phyloP scores from a whole-genome alignment of 352 stramenopile genomes.

The Peronosclerospora sorghi region DNA sequence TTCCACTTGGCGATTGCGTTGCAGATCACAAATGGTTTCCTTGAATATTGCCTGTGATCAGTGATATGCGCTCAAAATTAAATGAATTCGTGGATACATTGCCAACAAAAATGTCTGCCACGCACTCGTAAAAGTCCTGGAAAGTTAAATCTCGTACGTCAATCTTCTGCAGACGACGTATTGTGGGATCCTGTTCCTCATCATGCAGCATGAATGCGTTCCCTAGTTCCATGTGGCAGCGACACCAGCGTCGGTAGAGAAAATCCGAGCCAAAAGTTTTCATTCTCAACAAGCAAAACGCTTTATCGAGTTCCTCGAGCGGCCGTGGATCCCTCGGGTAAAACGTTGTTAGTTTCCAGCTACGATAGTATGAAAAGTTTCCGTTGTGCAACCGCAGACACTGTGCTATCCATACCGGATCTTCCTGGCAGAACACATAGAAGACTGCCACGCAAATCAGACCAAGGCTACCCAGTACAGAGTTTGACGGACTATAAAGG shows the following conservation, averaged over 20 bases:
- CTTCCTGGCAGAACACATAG: slow-evolving; percentile 70
- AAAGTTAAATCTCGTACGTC: slow-evolving; percentile 50
- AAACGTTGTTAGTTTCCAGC: slow-evolving; percentile 75
- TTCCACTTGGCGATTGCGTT: slow-evolving; percentile 62
- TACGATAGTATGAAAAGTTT: slow-evolving; percentile 50
- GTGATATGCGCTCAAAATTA: no score
- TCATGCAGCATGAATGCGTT: slow-evolving; percentile 34
- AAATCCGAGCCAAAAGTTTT: slow-evolving; percentile 64
- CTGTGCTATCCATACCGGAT: slow-evolving; percentile 77
- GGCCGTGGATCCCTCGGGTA: slow-evolving; percentile 41
- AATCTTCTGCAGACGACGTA: slow-evolving; percentile 43
- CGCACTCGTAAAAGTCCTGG: slow-evolving; percentile 62
- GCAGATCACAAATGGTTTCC: slow-evolving; percentile 61
- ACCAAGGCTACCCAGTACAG: no score
- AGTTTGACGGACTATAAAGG: no score
- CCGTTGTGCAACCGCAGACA: slow-evolving; percentile 59
- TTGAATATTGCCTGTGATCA: slow-evolving; percentile 63
- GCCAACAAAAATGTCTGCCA: neutral
- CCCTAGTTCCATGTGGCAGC: slow-evolving; percentile 63
- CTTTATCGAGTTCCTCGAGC: slow-evolving; percentile 13
- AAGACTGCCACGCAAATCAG: slow-evolving; percentile 39
- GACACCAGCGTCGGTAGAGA: slow-evolving; percentile 77
- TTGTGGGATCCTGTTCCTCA: slow-evolving; percentile 29
- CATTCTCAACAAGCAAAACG: slow-evolving; percentile 14
- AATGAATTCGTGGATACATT: no score